Percentiles rank a stretch among this genome's conserved stretches.
phyloP scores from a whole-genome alignment of 345 rosid genomes.

The rapeseed (Brassica napus) region DNA sequence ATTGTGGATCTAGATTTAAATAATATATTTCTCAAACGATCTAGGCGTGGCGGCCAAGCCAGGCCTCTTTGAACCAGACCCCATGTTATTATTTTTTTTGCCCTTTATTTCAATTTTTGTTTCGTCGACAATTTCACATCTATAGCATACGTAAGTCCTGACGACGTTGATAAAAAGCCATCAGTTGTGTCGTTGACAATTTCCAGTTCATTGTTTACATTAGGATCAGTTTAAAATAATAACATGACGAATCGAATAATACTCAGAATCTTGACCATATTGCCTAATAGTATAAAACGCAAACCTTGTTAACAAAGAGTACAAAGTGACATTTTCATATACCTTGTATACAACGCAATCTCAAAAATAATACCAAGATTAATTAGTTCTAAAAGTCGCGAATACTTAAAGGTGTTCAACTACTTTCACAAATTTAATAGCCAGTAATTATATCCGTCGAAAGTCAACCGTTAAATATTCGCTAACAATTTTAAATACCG shows the following conservation, averaged over 20 bases:
- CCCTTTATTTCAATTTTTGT: not conserved
- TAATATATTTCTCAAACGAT: not conserved
- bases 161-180: not conserved
- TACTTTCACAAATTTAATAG: not conserved
- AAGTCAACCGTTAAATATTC: no score
- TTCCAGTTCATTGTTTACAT: not conserved
- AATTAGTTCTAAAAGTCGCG: not conserved
- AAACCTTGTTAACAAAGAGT: not conserved
- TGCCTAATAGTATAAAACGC: not conserved
- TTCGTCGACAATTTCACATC: not conserved
- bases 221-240: not conserved
- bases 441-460: no score
- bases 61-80: not conserved
- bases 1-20: not conserved
- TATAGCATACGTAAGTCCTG: conserved; percentile 5
- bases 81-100: not conserved
- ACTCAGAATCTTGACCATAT: not conserved
- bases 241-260: not conserved
- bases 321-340: not conserved
- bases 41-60: conserved; percentile 22
- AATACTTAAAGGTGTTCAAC: not conserved
- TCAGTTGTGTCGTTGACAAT: not conserved
- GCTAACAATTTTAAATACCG: no score
- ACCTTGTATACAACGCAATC: not conserved
- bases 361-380: not conserved